Evolutionary conservation across 805 yeast genomes (phyloP).

Genomic region (Henningerozyma blattae): DNA sequence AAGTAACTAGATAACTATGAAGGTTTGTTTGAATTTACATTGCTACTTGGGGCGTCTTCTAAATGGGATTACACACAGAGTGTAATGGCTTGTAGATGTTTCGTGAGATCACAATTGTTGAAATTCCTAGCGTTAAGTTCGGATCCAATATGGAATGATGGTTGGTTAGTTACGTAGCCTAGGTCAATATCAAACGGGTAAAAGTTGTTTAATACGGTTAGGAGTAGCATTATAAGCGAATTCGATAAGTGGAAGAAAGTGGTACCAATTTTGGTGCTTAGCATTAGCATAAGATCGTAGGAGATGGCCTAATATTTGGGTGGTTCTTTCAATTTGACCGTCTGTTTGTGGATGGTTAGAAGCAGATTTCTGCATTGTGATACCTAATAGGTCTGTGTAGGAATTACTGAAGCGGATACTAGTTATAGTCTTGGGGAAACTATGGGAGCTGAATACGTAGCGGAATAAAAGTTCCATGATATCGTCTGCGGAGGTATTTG

Average conservation of each 20-base stretch:
- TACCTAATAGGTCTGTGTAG: conserved; percentile 1
- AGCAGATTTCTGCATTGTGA: conserved; percentile 1
- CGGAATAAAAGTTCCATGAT: conserved; percentile 6
- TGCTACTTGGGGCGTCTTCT: neutral
- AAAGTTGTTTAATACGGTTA: neutral
- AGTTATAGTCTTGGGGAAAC: conserved; percentile 6
- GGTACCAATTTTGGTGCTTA: conserved; percentile 1
- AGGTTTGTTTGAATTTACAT: conserved; percentile 1
- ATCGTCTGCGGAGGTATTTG: conserved; percentile 5
- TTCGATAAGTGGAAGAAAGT: conserved; percentile 1
- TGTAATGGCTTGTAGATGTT: neutral
- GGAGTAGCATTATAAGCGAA: conserved; percentile 1
- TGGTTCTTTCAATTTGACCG: conserved; percentile 4
- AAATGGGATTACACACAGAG: conserved; percentile 1
- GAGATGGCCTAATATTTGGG: neutral
- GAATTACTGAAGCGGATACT: conserved; percentile 1
- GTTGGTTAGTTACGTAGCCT: conserved; percentile 6
- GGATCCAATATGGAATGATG: neutral
- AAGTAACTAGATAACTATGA: neutral
- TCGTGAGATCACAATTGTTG: conserved; percentile 1
- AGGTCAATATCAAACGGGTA: conserved; percentile 3
- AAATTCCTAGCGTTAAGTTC: neutral
- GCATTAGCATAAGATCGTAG: neutral
- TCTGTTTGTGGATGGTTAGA: conserved; percentile 4
- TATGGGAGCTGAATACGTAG: conserved; percentile 7